phyloP scores from a whole-genome alignment of 1,284 basidiomycete species.

The Anthracocystis panici-leucophaei region DNA sequence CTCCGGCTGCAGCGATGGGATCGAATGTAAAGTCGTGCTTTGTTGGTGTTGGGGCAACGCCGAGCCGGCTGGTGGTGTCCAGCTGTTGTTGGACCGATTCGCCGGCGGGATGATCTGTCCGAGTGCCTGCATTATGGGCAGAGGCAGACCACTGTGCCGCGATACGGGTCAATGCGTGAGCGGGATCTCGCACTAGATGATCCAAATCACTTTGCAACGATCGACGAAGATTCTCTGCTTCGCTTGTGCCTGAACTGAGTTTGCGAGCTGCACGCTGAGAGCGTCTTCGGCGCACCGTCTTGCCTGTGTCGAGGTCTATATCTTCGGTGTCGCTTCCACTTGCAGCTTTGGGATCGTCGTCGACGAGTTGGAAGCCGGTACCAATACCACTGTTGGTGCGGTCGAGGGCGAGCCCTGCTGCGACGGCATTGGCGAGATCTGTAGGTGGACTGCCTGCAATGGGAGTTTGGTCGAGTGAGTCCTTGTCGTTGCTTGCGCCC shows the following conservation, averaged over 20 bases:
- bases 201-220: conserved; percentile 37
- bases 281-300: conserved; percentile 23
- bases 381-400: conserved; percentile 6
- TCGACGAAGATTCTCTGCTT: conserved; percentile 36
- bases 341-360: conserved; percentile 18
- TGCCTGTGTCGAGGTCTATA: conserved; percentile 43
- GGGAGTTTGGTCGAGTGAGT: conserved; percentile 38
- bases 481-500: background rate
- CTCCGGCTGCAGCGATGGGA: conserved; percentile 59
- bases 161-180: conserved; percentile 39
- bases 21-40: conserved; percentile 52
- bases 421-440: conserved; percentile 37
- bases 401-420: conserved; percentile 29
- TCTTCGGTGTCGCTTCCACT: conserved; percentile 43
- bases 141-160: conserved; percentile 37
- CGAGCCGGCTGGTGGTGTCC: conserved; percentile 30
- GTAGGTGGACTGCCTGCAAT: conserved; percentile 52
- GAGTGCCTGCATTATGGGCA: conserved; percentile 8
- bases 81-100: conserved; percentile 15
- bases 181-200: conserved; percentile 41
- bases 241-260: conserved; percentile 28
- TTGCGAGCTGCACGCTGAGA: conserved; percentile 24
- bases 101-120: conserved; percentile 7
- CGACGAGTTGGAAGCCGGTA: conserved; percentile 43
- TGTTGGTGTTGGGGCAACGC: conserved; percentile 36